These are phyloP conservation scores for Eimeria necatrix DNA, from an alignment of 169 alveolate species.

Conservation along the genomic window DNA sequence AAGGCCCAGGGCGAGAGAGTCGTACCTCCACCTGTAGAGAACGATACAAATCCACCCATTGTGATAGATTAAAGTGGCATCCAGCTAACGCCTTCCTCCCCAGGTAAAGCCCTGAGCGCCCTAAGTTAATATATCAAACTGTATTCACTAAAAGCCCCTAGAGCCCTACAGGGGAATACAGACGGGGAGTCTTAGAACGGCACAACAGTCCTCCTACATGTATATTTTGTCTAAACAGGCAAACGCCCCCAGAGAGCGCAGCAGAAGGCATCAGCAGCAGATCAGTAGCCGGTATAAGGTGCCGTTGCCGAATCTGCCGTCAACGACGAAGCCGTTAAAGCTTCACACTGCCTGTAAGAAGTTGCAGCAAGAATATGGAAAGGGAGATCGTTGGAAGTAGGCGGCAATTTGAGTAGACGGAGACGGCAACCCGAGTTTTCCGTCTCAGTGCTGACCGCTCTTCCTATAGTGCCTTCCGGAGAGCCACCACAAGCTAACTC, in stretches of 20 bases:
- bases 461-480: neutral
- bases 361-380: no score
- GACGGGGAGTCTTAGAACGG: no score
- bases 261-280: constrained; percentile 24
- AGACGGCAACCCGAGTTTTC: neutral
- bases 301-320: neutral
- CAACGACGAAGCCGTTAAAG: neutral
- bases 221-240: neutral
- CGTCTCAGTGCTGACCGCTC: constrained; percentile 13
- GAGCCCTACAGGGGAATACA: no score
- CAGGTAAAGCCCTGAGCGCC: no score
- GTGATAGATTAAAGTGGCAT: constrained; percentile 42
- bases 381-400: no score
- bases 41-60: constrained; percentile 64
- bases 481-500: neutral
- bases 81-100: no score
- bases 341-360: no score
- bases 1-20: constrained; percentile 44
- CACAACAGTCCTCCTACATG: no score
- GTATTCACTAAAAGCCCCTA: no score
- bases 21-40: constrained; percentile 47
- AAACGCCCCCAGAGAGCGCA: neutral
- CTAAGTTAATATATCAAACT: no score
- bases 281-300: neutral
- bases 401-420: no score